Evolutionary conservation across 2,329 filamentous ascomycete genomes (phyloP), one percentile per base, ranked within the genome.

Genomic region (Dryadomyces quercus-mongolicae): DNA sequence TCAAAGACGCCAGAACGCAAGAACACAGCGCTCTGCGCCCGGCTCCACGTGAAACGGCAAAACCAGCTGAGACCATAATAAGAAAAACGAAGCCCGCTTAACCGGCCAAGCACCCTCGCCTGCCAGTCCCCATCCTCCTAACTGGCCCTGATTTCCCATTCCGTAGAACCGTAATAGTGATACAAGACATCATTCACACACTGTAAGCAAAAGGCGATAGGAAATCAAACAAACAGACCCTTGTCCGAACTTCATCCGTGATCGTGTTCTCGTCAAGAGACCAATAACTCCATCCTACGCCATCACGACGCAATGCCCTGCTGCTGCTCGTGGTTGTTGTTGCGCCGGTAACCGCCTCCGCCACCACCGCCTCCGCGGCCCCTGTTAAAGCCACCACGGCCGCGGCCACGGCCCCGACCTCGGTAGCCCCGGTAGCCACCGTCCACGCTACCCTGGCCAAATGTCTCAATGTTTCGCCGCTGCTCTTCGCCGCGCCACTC

Each of bases 391-490:
- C 71, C 71, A 20, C 75, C 75, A 56, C 77, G 72, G 25, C 85
- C 84, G 50, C 86, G 80, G 21, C 88, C 87, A 55, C 90, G 83
- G 40, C 87, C 87, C 46, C 89, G 80, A 34, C 89, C 88, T 52
- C 90, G 84, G 69, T 84, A 93, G 53, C 83, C 82, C 57, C 86
- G 80, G 67, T 82, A 86, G 16, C 82, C 80, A 51, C 82, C 85
- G 62, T 98, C 93, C 21, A 98, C 91, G 61, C 90, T 96, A 53
- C 91, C 91, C 68, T 97, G 91, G 9, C 93, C 93, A 62, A 98
- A 98, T 0, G 93, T 98, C 71, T 98, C 93, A 65, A 98, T 87
- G 67, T 97, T 97, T 72, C 89, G 90, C 68, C 85, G 89, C 67
- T 95, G 88, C 67, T 97, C 93, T 68, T 97, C 90, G 43, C 84